Conservation (phyloP, 257 asterid genomes). For the Leptodermis oblonga region DNA sequence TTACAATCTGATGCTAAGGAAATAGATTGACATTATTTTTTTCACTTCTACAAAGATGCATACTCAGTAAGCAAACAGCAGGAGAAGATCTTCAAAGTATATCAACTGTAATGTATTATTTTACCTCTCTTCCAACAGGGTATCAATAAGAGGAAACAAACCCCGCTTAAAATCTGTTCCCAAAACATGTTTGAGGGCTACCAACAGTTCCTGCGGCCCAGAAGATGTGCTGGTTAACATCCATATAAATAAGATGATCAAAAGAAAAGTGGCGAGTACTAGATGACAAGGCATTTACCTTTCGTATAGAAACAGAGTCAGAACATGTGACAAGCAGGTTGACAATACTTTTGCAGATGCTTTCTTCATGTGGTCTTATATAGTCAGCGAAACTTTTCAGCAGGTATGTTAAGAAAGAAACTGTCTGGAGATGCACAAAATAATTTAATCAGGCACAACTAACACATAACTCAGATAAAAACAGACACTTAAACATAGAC, state of each 20-base stretch:
- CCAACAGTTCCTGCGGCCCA: conserved; percentile 82
- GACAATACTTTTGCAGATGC: conserved; percentile 96
- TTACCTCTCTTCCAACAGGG: conserved; percentile 97
- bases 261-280: neutral
- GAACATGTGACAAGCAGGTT: conserved; percentile 98
- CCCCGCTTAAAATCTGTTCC: conserved; percentile 99
- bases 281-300: conserved; percentile 40
- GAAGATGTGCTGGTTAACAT: conserved; percentile 21
- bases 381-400: conserved; percentile 89
- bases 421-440: conserved; percentile 58
- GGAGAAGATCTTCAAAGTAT: neutral
- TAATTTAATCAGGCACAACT: conserved; percentile 3
- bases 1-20: neutral
- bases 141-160: conserved; percentile 90
- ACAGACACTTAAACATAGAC: neutral
- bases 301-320: conserved; percentile 92
- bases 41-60: neutral
- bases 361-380: conserved; percentile 95
- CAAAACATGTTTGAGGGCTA: conserved; percentile 96
- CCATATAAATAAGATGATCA: neutral
- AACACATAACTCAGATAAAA: neutral
- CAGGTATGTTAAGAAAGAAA: conserved; percentile 93
- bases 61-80: neutral
- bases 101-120: neutral
- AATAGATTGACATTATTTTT: neutral